Conservation (phyloP, 768 basidiomycete genomes). For the Rhodosporidiobolus sp. region DNA sequence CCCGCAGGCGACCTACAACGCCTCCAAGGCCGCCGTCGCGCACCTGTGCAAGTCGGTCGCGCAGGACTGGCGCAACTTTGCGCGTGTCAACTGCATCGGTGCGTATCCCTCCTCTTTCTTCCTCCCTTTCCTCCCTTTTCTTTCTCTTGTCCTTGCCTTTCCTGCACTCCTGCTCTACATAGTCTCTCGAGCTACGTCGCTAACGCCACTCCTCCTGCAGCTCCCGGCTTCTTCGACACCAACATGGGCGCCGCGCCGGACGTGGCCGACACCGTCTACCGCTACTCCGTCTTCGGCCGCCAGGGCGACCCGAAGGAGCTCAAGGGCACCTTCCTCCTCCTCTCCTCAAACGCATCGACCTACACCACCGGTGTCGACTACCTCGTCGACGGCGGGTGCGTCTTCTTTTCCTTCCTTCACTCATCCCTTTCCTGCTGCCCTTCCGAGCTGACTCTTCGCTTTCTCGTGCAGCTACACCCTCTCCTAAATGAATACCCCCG, state of each 20-base stretch:
- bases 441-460: neutral
- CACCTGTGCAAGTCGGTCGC: conserved; percentile 49
- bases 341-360: conserved; percentile 47
- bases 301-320: conserved; percentile 35
- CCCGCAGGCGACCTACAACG: conserved; percentile 45
- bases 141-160: neutral
- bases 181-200: too few relatives aligned
- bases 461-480: conserved; percentile 17
- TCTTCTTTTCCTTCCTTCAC: neutral
- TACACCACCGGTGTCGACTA: conserved; percentile 48
- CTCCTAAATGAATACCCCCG: conserved; percentile 3
- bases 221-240: conserved; percentile 24
- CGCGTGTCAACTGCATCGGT: conserved; percentile 38
- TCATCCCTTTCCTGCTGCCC: too few relatives aligned
- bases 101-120: conserved; percentile 16
- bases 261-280: conserved; percentile 22
- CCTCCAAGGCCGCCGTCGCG: conserved; percentile 47
- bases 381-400: conserved; percentile 20
- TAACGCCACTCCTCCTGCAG: too few relatives aligned
- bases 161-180: neutral
- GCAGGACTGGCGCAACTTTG: conserved; percentile 46
- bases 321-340: conserved; percentile 44
- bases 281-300: conserved; percentile 35
- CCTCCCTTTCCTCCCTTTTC: neutral
- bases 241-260: conserved; percentile 33